These are phyloP conservation scores for Lignosus rhinocerotis DNA, from an alignment of 1,284 basidiomycete species.

Conservation along the genomic window DNA sequence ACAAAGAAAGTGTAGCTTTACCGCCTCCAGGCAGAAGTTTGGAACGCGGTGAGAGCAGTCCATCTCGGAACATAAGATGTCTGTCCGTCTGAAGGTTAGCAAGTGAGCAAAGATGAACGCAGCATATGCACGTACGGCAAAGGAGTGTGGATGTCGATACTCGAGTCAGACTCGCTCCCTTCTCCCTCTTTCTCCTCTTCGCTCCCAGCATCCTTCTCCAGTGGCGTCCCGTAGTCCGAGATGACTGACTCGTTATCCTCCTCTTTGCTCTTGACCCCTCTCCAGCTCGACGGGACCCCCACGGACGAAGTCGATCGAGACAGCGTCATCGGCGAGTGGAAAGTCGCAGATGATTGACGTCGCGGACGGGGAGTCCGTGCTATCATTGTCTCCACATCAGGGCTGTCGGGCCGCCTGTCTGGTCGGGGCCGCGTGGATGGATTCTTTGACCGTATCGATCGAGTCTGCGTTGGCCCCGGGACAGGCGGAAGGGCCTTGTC, in stretches of 20 bases:
- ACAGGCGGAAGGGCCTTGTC: slow-evolving; percentile 17
- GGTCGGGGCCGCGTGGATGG: slow-evolving; percentile 7
- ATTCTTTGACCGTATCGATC: background rate
- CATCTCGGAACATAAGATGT: slow-evolving; percentile 72
- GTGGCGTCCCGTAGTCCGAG: slow-evolving; percentile 24
- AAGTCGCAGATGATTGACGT: slow-evolving; percentile 30
- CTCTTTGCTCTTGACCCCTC: slow-evolving; percentile 12
- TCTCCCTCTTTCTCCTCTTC: slow-evolving; percentile 36
- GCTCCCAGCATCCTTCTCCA: slow-evolving; percentile 26
- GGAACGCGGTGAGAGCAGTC: slow-evolving; percentile 72
- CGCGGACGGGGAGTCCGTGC: slow-evolving; percentile 47
- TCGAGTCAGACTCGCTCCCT: slow-evolving; percentile 61
- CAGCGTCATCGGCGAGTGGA: slow-evolving; percentile 14
- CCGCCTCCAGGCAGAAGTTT: slow-evolving; percentile 50
- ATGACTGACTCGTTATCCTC: slow-evolving; percentile 23
- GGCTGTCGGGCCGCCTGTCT: slow-evolving; percentile 36
- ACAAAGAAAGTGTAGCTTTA: slow-evolving; percentile 18
- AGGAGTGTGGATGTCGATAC: slow-evolving; percentile 76
- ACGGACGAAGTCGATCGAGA: slow-evolving; percentile 18
- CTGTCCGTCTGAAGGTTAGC: slow-evolving; percentile 35
- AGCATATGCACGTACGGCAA: slow-evolving; percentile 58
- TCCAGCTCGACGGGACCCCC: slow-evolving; percentile 23
- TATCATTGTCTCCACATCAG: slow-evolving; percentile 50
- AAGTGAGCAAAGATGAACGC: background rate
- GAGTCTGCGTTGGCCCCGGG: background rate